phyloP scores from a whole-genome alignment of 2,329 filamentous ascomycete species.

The Magnaporthiopsis incrustans region DNA sequence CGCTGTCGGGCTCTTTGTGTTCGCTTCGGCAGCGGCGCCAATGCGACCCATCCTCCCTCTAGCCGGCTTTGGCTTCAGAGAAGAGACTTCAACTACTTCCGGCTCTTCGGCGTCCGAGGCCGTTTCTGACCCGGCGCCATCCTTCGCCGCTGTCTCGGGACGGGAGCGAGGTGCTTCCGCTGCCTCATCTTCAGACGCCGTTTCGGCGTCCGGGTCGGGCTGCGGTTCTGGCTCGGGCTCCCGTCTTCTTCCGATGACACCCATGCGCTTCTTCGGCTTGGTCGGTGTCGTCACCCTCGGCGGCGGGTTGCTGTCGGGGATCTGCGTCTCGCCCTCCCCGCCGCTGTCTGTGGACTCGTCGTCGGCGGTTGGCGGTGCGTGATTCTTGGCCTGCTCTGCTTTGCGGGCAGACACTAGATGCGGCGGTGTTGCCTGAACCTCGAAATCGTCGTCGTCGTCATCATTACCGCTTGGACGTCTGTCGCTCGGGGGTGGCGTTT shows the following conservation, averaged over 20 bases:
- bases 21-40: slow-evolving; percentile 22
- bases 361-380: not conserved
- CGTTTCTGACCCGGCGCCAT: slow-evolving; percentile 28
- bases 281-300: slow-evolving; percentile 13
- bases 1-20: not conserved
- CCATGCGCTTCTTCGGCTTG: slow-evolving; percentile 21
- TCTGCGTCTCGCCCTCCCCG: slow-evolving; percentile 1
- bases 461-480: slow-evolving; percentile 30
- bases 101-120: slow-evolving; percentile 33
- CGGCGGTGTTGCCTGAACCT: slow-evolving; percentile 41
- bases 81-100: slow-evolving; percentile 17
- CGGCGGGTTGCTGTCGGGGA: slow-evolving; percentile 15
- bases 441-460: slow-evolving; percentile 42
- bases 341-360: slow-evolving; percentile 12
- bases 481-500: slow-evolving; percentile 12
- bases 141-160: slow-evolving; percentile 6
- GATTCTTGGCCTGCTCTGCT: slow-evolving; percentile 3
- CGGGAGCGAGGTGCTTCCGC: slow-evolving; percentile 12
- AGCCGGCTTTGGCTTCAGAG: slow-evolving; percentile 17
- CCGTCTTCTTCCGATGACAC: slow-evolving; percentile 27
- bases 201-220: slow-evolving; percentile 1
- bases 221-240: slow-evolving; percentile 16
- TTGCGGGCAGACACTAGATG: slow-evolving; percentile 23
- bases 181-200: not conserved
- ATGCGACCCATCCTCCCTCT: slow-evolving; percentile 33